These are phyloP conservation scores for Pythium guiyangense DNA, from an alignment of 352 stramenopile genomes.

Conservation along the genomic window DNA sequence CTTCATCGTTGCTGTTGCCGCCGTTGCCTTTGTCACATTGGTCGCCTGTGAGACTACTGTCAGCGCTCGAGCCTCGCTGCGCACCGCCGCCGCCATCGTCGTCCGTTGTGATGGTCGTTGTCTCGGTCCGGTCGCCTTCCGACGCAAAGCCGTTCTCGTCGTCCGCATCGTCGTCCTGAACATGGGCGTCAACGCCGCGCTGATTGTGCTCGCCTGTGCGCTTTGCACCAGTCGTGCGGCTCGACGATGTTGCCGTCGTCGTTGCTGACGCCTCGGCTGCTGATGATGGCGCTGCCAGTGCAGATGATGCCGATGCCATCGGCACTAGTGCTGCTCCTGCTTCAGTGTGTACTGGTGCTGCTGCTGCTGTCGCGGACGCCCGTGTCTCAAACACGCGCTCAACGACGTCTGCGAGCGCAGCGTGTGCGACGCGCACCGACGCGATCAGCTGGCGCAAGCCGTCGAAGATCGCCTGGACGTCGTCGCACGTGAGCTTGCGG, in stretches of 20 bases:
- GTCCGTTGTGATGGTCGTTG: constrained; percentile 17
- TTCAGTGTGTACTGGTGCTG: not conserved
- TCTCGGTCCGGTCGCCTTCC: constrained; percentile 13
- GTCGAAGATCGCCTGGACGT: too few species aligned
- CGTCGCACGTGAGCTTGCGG: too few species aligned
- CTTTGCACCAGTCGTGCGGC: not conserved
- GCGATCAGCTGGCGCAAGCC: too few species aligned
- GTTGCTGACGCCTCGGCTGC: too few species aligned
- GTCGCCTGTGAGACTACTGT: constrained; percentile 1
- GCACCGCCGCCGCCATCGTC: constrained; percentile 11
- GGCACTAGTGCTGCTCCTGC: constrained; percentile 1
- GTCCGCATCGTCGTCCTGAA: not conserved
- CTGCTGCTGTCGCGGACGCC: constrained; percentile 11
- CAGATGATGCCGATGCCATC: not conserved
- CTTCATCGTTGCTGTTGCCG: too few species aligned
- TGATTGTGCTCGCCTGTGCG: too few species aligned
- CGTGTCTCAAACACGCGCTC: constrained; percentile 18
- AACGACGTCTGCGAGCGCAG: constrained; percentile 32
- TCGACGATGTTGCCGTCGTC: too few species aligned
- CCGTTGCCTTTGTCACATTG: too few species aligned
- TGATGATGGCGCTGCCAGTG: not conserved
- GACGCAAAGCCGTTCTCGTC: constrained; percentile 1
- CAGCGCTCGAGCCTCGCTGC: constrained; percentile 11
- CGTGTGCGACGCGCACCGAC: constrained; percentile 35
- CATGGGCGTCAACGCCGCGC: not conserved